phyloP scores from a whole-genome alignment of 208 protist genomes.

The Wallacemonas sp. region DNA sequence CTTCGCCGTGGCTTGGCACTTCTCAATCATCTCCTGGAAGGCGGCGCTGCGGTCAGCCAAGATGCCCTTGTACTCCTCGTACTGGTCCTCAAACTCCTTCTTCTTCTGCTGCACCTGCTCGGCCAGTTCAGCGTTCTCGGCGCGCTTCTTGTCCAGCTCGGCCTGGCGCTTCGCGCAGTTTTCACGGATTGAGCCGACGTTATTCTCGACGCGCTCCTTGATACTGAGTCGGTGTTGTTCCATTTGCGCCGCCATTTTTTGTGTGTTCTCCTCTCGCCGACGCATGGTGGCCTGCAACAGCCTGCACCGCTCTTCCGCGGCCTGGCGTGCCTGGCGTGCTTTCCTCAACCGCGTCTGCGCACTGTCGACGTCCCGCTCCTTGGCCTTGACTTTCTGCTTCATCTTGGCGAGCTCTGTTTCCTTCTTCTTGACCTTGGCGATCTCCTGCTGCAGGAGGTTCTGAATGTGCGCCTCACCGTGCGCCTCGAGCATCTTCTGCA shows the following conservation, averaged over 20 bases:
- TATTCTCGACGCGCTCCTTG: conserved; percentile 37
- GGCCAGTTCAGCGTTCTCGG: conserved; percentile 52
- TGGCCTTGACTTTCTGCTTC: conserved; percentile 45
- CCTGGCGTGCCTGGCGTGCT: conserved; percentile 18
- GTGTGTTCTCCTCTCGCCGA: conserved; percentile 39
- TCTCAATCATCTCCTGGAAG: conserved; percentile 46
- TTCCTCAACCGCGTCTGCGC: conserved; percentile 28
- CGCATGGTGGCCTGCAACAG: conserved; percentile 49
- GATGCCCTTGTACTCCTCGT: conserved; percentile 28
- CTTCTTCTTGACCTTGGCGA: conserved; percentile 62
- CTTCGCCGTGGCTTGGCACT: conserved; percentile 32
- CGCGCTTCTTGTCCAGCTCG: conserved; percentile 27
- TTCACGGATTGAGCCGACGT: conserved; percentile 39
- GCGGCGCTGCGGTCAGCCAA: conserved; percentile 34
- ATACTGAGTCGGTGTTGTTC: conserved; percentile 39
- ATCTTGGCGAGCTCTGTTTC: conserved; percentile 55
- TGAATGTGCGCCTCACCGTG: conserved; percentile 63
- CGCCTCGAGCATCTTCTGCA: conserved; percentile 38
- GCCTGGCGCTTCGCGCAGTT: conserved; percentile 42
- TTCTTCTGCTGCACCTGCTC: conserved; percentile 44
- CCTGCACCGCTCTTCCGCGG: conserved; percentile 42
- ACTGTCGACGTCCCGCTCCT: conserved; percentile 34
- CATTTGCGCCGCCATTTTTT: conserved; percentile 55
- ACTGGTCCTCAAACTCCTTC: conserved; percentile 53
- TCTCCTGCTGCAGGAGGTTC: conserved; percentile 62